Evolutionary conservation across 2,329 filamentous ascomycete species (phyloP).

Genomic region (Leptographium procerum): DNA sequence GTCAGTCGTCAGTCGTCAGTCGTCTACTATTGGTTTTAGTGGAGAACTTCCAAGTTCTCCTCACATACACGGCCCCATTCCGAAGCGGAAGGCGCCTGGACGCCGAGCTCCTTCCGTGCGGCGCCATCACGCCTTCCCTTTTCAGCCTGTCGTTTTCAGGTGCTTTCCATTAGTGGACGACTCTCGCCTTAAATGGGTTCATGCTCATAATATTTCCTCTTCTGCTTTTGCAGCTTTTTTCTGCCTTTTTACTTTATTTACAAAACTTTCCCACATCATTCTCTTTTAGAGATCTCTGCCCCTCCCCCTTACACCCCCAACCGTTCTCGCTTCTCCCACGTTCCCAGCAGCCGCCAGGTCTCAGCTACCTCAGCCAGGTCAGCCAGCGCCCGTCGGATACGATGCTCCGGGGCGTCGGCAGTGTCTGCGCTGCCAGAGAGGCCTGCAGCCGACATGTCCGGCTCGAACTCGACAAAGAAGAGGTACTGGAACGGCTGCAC

Average conservation of each 20-base stretch:
- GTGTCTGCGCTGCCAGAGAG: slow-evolving; percentile 18
- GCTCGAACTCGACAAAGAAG: slow-evolving; percentile 86
- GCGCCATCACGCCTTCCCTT: background rate
- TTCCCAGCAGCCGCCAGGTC: slow-evolving; percentile 57
- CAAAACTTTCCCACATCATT: too few relatives aligned
- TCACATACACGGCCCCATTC: background rate
- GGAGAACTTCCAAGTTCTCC: background rate
- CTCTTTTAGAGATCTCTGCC: too few relatives aligned
- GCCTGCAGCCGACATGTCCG: slow-evolving; percentile 11
- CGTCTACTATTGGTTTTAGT: background rate
- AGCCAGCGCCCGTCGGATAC: slow-evolving; percentile 49
- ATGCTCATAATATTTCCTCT: too few relatives aligned
- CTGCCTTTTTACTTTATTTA: background rate
- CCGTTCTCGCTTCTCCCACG: slow-evolving; percentile 38
- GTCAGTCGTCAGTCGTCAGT: background rate
- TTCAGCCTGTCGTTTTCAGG: too few relatives aligned
- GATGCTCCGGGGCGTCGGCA: slow-evolving; percentile 41
- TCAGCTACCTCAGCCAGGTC: slow-evolving; percentile 47
- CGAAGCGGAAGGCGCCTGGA: background rate
- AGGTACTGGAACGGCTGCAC: slow-evolving; percentile 75
- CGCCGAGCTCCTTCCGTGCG: background rate
- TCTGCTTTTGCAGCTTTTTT: too few relatives aligned
- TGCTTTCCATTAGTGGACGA: too few relatives aligned
- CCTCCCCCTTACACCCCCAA: background rate
- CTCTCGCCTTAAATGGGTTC: too few relatives aligned